Evolutionary conservation across 768 basidiomycete genomes (phyloP), one percentile per base, ranked within the genome.

Genomic region (Dioszegia aurantiaca): DNA sequence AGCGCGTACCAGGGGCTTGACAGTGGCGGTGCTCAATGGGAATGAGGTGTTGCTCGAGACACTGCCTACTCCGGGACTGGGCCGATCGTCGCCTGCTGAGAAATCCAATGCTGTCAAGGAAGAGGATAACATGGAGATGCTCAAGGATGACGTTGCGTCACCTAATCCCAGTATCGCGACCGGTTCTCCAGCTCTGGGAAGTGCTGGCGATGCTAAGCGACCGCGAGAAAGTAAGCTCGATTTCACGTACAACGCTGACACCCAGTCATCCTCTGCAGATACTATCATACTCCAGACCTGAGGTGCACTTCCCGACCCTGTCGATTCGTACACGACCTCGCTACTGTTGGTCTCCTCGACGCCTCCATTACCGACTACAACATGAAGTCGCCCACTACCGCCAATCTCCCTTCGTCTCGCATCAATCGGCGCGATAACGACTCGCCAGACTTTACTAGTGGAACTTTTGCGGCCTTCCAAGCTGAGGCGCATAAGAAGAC

Each of bases 301-400:
- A 73, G 67, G 14, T 77, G 75, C 57, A 77, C 75, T 14, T 71
- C 75, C 27, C 62, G 73, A 48, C 75, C 75, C 24, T 77, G 75
- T 59, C 68, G 75, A 58, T 77, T 77, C 63, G 70, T 73, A 0
- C 75, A 77, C 48, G 64, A 67, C 40, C 63, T 74, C 47, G 62
- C 61, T 1, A 33, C 41, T 5, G 26, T 44, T 26, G 51, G 51
- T 26, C 4, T 53, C 36, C 21, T 4, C 12, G 24, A 53, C 9
- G 51, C 51, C 4, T 53, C 51, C 19, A 53, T 59, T 36, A 45
- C 27, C 23, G 45, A 48, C 36, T 58, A 58, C 48, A 41, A 41
- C 16, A 60, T 55, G 59, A 41, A 40, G 24, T 53, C 51, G n/a
- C 39, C 45, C 41, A 28, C 63, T n/a, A 47, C 37, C 17, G 19